A percentile compares a stretch with the other conserved stretches of the same genome.
Evolutionary conservation across 2,329 filamentous ascomycete species (phyloP).

Genomic region (Nemania abortiva): DNA sequence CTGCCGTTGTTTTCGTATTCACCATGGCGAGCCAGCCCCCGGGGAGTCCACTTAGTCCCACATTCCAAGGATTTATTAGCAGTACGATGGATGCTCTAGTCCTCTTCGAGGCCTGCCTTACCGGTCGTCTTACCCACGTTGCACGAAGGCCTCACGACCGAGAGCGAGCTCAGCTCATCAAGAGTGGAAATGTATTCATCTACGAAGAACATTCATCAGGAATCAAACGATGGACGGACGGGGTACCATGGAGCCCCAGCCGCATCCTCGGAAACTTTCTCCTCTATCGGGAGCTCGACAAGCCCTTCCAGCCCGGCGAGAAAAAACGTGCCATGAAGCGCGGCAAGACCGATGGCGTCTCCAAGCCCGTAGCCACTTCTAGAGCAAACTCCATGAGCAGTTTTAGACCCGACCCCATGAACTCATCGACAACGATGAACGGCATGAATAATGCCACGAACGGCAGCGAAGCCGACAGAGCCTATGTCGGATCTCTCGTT

Average conservation of each 20-base stretch:
- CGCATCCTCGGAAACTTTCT: constrained; percentile 87
- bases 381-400: constrained; percentile 44
- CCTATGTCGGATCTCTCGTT: constrained; percentile 82
- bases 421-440: background rate
- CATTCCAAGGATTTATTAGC: constrained; percentile 75
- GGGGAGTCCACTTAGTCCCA: constrained; percentile 66
- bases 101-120: constrained; percentile 82
- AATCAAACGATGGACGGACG: constrained; percentile 95
- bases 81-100: constrained; percentile 81
- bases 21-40: constrained; percentile 50
- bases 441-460: background rate
- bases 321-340: constrained; percentile 87
- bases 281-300: constrained; percentile 84
- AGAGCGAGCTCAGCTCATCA: constrained; percentile 81
- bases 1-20: background rate
- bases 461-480: constrained; percentile 43
- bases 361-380: constrained; percentile 50
- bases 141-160: constrained; percentile 87
- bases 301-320: constrained; percentile 82
- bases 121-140: constrained; percentile 78
- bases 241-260: constrained; percentile 90
- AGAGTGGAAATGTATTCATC: constrained; percentile 88
- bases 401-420: constrained; percentile 15
- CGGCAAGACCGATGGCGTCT: constrained; percentile 60
- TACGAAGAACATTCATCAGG: constrained; percentile 92